Percentiles rank a stretch among this genome's conserved stretches.
These are phyloP conservation scores for Yarrowia porcina DNA, from an alignment of 805 yeast species.

Conservation along the genomic window DNA sequence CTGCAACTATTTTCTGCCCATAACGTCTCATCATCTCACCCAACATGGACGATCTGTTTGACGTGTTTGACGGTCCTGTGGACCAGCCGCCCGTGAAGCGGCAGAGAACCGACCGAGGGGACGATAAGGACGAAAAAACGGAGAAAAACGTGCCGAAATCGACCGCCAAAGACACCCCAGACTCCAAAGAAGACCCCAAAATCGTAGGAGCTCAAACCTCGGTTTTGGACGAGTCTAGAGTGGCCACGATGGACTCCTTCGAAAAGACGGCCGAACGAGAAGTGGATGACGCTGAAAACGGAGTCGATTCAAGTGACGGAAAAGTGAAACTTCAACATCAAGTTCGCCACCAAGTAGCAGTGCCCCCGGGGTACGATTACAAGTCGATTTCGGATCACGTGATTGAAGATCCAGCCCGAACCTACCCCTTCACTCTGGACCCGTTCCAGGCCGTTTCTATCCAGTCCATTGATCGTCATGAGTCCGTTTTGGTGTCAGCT, in stretches of 20 bases:
- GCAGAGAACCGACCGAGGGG: not conserved
- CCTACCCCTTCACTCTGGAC: conserved; percentile 89
- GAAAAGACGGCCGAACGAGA: conserved; percentile 89
- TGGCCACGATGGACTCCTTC: conserved; percentile 51
- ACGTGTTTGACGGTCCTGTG: conserved; percentile 24
- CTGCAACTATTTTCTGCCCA: too few relatives aligned
- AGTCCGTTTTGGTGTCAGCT: conserved; percentile 94
- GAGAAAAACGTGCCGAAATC: too few relatives aligned
- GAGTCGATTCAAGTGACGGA: conserved; percentile 35
- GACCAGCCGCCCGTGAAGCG: conserved; percentile 23
- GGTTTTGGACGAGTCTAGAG: not conserved
- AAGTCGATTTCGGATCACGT: conserved; percentile 85
- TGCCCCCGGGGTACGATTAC: conserved; percentile 88
- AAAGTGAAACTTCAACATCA: conserved; percentile 79
- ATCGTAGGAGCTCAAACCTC: not conserved
- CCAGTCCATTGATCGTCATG: conserved; percentile 91
- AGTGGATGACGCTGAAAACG: conserved; percentile 50
- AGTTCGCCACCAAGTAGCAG: conserved; percentile 95
- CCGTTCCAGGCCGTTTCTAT: conserved; percentile 97
- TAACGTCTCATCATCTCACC: not conserved
- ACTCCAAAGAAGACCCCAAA: too few relatives aligned
- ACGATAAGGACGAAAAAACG: not conserved
- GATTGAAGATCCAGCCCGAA: conserved; percentile 72
- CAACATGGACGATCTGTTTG: conserved; percentile 22
- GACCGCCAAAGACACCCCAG: too few relatives aligned